Evolutionary conservation across 352 stramenopile species (phyloP).

Genomic region (Pythium volutum): DNA sequence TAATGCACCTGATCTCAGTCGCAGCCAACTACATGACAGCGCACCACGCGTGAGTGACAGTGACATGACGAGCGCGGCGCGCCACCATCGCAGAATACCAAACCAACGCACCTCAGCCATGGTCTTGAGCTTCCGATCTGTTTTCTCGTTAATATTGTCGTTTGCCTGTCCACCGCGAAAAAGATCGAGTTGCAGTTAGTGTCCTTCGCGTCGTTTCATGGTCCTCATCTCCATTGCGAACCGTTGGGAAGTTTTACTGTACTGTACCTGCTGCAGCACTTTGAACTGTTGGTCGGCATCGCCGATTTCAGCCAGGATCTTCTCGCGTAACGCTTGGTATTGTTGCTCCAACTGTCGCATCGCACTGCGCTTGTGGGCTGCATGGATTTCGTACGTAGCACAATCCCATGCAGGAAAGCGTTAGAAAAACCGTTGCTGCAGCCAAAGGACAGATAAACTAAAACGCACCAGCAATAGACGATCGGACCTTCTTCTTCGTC

Average conservation of each 20-base stretch:
- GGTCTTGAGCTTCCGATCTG: slow-evolving; percentile 20
- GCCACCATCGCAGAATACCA: background rate
- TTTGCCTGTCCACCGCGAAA: slow-evolving; percentile 17
- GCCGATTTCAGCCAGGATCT: slow-evolving; percentile 22
- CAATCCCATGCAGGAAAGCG: slow-evolving; percentile 6
- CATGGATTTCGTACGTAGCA: slow-evolving; percentile 14
- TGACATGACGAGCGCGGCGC: background rate
- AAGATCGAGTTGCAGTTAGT: background rate
- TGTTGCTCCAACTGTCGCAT: slow-evolving; percentile 25
- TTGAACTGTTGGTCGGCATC: slow-evolving; percentile 27
- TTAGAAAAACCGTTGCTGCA: slow-evolving; percentile 11
- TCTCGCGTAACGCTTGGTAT: slow-evolving; percentile 28
- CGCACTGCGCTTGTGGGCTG: slow-evolving; percentile 26
- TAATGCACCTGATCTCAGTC: slow-evolving; percentile 27
- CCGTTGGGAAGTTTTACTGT: slow-evolving; percentile 17
- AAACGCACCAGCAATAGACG: slow-evolving; percentile 20
- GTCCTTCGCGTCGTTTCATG: background rate
- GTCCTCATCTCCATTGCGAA: slow-evolving; percentile 1
- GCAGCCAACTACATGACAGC: slow-evolving; percentile 21
- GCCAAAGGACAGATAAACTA: background rate
- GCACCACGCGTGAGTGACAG: background rate
- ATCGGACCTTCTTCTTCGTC: slow-evolving; percentile 20
- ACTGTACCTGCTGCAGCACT: slow-evolving; percentile 27
- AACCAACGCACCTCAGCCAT: slow-evolving; percentile 24
- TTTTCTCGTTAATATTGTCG: slow-evolving; percentile 30